Evolutionary conservation across 305 asterid species (phyloP).

Genomic region (Plantago coronopus): DNA sequence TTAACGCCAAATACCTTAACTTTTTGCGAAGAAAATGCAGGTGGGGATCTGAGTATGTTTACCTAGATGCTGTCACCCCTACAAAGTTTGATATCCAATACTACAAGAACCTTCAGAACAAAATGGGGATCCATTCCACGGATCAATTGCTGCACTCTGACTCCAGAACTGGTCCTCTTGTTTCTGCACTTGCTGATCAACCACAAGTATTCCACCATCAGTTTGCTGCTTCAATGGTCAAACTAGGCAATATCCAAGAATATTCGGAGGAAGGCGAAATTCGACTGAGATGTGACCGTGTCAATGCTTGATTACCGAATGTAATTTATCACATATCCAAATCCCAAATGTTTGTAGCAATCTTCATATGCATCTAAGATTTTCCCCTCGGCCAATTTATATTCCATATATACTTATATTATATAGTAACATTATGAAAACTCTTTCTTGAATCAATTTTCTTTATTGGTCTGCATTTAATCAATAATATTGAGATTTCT

Average conservation of each 20-base stretch:
- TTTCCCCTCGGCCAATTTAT: neutral
- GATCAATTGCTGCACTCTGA: constrained; percentile 64
- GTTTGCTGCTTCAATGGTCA: constrained; percentile 71
- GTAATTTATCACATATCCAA: neutral
- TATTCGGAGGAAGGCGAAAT: constrained; percentile 45
- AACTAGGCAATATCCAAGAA: constrained; percentile 62
- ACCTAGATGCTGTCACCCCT: constrained; percentile 60
- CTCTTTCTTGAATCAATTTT: neutral
- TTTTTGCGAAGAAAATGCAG: constrained; percentile 71
- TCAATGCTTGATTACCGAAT: constrained; percentile 28
- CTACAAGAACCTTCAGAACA: constrained; percentile 61
- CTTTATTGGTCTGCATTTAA: neutral
- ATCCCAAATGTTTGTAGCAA: neutral
- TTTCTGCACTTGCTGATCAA: constrained; percentile 54
- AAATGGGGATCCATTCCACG: constrained; percentile 63
- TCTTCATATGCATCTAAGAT: constrained; percentile 1
- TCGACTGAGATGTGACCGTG: constrained; percentile 42
- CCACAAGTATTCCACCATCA: constrained; percentile 37
- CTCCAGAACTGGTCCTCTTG: constrained; percentile 61
- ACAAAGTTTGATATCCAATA: constrained; percentile 49
- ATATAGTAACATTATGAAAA: neutral
- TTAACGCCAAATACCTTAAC: constrained; percentile 50
- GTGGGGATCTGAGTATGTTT: constrained; percentile 80
- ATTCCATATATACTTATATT: neutral
- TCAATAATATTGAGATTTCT: neutral